Evolutionary conservation across 108 stramenopile genomes (phyloP).

Genomic region (Mediolabrus comicus): DNA sequence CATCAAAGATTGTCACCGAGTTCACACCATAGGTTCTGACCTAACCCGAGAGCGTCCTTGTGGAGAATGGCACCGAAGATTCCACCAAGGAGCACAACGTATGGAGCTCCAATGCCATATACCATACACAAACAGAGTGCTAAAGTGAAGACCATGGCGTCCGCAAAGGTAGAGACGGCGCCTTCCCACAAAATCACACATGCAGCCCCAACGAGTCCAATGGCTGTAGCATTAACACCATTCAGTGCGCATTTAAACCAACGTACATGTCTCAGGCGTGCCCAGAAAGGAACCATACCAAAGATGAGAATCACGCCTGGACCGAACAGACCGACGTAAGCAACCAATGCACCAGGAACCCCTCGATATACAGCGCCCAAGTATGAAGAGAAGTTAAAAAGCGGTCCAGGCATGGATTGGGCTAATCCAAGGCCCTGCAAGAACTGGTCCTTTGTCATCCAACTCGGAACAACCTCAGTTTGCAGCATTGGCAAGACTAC

Average conservation of each 20-base stretch:
- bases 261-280: constrained; percentile 69
- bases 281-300: constrained; percentile 92
- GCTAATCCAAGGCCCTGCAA: constrained; percentile 61
- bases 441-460: constrained; percentile 85
- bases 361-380: constrained; percentile 86
- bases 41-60: constrained; percentile 60
- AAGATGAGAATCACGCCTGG: constrained; percentile 92
- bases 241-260: constrained; percentile 77
- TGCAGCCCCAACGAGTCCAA: constrained; percentile 86
- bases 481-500: constrained; percentile 94
- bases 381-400: constrained; percentile 93
- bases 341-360: constrained; percentile 84
- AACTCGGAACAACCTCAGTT: constrained; percentile 84
- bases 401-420: constrained; percentile 73
- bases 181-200: constrained; percentile 80
- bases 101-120: constrained; percentile 70
- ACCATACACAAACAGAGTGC: constrained; percentile 60
- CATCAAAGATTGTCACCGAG: not conserved
- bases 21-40: not conserved
- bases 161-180: constrained; percentile 65
- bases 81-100: constrained; percentile 68
- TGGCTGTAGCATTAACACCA: constrained; percentile 84
- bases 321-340: constrained; percentile 83
- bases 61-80: constrained; percentile 75
- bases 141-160: constrained; percentile 80